A percentile compares a stretch with the other conserved stretches of the same genome.
These are phyloP conservation scores for Adansonia digitata DNA, from an alignment of 345 rosid species.

Conservation along the genomic window DNA sequence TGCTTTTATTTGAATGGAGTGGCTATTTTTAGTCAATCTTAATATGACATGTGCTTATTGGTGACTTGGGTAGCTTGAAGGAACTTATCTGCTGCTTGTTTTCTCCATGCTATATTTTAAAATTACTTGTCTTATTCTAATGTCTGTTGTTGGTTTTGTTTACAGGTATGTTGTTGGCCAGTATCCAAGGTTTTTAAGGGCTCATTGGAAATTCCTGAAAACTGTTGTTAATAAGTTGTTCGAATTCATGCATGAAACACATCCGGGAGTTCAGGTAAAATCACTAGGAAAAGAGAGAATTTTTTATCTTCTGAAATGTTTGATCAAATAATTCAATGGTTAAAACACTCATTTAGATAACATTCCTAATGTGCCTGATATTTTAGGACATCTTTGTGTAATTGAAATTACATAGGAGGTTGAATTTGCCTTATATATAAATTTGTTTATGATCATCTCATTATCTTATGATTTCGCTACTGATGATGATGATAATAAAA, in stretches of 20 bases:
- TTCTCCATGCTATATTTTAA: constrained; percentile 3
- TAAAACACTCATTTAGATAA: not conserved
- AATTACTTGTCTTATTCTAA: not conserved
- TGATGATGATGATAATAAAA: not conserved
- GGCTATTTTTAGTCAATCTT: not conserved
- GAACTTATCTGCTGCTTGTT: not conserved
- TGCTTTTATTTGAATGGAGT: not conserved
- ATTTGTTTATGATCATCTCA: not conserved
- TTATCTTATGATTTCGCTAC: not conserved
- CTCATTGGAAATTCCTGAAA: constrained; percentile 98
- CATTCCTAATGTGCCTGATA: not conserved
- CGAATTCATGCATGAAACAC: constrained; percentile 99
- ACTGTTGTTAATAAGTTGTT: constrained; percentile 98
- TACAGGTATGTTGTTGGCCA: constrained; percentile 99
- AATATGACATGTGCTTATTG: not conserved
- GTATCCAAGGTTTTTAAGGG: constrained; percentile 97
- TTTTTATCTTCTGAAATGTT: not conserved
- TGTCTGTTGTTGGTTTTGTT: constrained; percentile 19
- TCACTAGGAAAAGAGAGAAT: not conserved
- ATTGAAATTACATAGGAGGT: not conserved
- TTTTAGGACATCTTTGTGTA: not conserved
- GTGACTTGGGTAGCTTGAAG: not conserved
- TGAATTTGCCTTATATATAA: not conserved
- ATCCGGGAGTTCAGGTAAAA: constrained; percentile 97
- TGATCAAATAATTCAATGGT: not conserved